Base-by-base conservation (phyloP, 208 protist genomes). In the Trypanosomatidae sp. region DNA sequence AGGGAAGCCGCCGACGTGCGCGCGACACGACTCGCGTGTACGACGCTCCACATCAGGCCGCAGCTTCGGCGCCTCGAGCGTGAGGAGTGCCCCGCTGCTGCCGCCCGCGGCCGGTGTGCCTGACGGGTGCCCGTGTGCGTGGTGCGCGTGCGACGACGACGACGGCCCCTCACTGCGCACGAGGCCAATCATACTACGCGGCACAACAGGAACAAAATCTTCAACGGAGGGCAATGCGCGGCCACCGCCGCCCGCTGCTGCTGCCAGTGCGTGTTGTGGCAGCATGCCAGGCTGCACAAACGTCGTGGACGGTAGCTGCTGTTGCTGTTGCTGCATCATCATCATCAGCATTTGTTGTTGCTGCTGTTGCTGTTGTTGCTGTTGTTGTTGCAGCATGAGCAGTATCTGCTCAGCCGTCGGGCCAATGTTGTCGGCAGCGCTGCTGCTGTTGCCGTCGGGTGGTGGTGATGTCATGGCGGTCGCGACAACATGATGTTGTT, bases 1-100 rank as follows among this genome's bases (percentile, higher is more conserved):
- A 2, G 79, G 73, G 45, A 89, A 89, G 26, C 72, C 75, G 23
- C 72, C 77, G 43, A 89, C 52, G 65, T 89, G 84, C 3, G 73
- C 72, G n/a, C 84, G 78, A 15, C 84, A 75, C 23, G 71, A 56
- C 59, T 89, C 79, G 0, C 79, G 67, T 15, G 71, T 69, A 2
- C 65, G 61, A 19, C 67, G 60, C 50, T 83, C 73, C 11, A 60
- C 57, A 25, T 79, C 74, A 1, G 70, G 82, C 0, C 55, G 56
- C 24, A 92, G 76, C 44, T 87, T 88, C 7, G 74, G 78, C 13
- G 71, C 65, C 45, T 81, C 63, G 6, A 92, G 40, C n/a, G 73
- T 46, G 21, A 65, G 43, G 22, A 85, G 43, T 16, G 60, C 51
- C 8, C 43, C 49, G 8, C 54, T 41, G 27, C 3, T 42, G 21